Base-by-base conservation (phyloP, 768 basidiomycete genomes). In the Boletus subparvulus region DNA sequence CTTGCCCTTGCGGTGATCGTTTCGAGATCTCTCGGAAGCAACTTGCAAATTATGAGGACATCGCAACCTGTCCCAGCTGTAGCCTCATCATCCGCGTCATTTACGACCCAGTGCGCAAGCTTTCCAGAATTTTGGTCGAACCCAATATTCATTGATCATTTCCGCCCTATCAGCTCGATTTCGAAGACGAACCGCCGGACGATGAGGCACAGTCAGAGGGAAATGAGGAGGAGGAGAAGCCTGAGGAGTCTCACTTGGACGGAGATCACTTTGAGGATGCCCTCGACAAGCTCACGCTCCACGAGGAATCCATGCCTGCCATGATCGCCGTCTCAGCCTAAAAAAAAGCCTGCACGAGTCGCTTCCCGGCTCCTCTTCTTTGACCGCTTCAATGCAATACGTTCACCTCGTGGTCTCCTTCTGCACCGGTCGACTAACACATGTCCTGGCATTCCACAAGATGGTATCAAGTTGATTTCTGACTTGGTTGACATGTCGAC, bases 1-100 rank as follows among this genome's bases (percentile, higher is more conserved):
- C 95, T 0, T 99, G 94, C 68, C 95, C 96, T 1, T 98, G 96
- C 67, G 96, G 96, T 10, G 96, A 99, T 75, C 86, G 95, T 41
- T 99, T 98, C 75, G 96, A 98, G 73, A 98, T 98, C 62, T 85
- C 89, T 32, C 83, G 88, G 63, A 76, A 77, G 59, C 94, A 98
- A 73, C 84, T 98, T 9, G 82, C 85, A 44, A 78, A 94, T 62
- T 97, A 84, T 53, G 97, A 98, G 65, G 97, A 98, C 69, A 85
- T 95, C 45, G 96, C 95, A 24, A 94, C 84, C 49, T 98, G 97
- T 77, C 97, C 97, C 0, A 95, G 92, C 70, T 99, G 97, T 65
- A 95, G 92, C 61, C 78, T 98, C 24, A 81, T 98, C 33, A 92
- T 98, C 48, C 78, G 96, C 54, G 90, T 98, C 42, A 83, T 98